Percentiles rank a stretch among this genome's conserved stretches.
These are phyloP conservation scores for Nelumbo lutea DNA, from an alignment of 164 flowering plant genomes.

Conservation along the genomic window DNA sequence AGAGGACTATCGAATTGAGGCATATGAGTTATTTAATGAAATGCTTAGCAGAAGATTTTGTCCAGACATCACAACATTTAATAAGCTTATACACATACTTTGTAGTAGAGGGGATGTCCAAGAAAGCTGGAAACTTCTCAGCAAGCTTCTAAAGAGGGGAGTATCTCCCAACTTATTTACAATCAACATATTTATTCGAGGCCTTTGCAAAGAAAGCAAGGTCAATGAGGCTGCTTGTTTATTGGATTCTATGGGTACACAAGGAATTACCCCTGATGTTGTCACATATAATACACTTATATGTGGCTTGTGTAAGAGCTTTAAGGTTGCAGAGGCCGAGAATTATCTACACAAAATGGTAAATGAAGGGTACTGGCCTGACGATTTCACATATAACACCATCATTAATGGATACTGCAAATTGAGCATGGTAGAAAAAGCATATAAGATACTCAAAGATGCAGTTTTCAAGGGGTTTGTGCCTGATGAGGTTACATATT, in stretches of 20 bases:
- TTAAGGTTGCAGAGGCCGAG: constrained; percentile 64
- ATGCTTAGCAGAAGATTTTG: constrained; percentile 54
- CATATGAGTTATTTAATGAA: constrained; percentile 55
- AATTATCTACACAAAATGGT: constrained; percentile 62
- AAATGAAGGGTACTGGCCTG: constrained; percentile 64
- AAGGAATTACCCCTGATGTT: constrained; percentile 64
- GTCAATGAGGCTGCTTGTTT: constrained; percentile 41
- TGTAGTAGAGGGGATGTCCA: constrained; percentile 57
- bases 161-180: constrained; percentile 67
- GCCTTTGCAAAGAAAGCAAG: constrained; percentile 49
- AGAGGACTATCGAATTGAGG: constrained; percentile 41
- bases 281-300: constrained; percentile 76
- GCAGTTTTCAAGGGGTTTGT: constrained; percentile 71
- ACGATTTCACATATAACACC: constrained; percentile 72
- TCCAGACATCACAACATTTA: constrained; percentile 65
- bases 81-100: constrained; percentile 62
- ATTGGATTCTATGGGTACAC: constrained; percentile 32
- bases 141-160: constrained; percentile 75
- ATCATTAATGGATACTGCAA: constrained; percentile 78
- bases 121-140: constrained; percentile 63
- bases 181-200: constrained; percentile 68
- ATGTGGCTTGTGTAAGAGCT: constrained; percentile 67
- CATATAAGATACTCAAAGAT: constrained; percentile 53
- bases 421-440: constrained; percentile 51
- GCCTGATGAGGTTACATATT: constrained; percentile 68